Conservation (phyloP, 352 stramenopile species). For the Globisporangium echinulatum region DNA sequence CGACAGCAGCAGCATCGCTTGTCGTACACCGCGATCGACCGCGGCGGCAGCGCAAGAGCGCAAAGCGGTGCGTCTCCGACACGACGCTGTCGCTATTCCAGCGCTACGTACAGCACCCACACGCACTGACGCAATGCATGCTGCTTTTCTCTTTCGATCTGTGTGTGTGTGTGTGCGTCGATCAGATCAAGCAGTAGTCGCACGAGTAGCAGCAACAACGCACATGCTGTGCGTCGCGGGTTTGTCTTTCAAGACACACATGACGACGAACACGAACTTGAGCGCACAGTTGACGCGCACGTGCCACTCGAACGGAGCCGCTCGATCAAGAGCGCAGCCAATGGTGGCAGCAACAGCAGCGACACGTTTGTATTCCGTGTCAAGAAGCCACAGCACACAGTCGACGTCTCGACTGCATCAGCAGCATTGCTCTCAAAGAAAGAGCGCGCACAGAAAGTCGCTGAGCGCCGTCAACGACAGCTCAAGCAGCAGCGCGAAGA, state of each 20-base stretch:
- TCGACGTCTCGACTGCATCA: slow-evolving; percentile 40
- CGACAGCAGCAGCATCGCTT: slow-evolving; percentile 23
- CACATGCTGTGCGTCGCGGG: slow-evolving; percentile 23
- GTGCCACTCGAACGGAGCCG: slow-evolving; percentile 2
- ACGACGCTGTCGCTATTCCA: not conserved
- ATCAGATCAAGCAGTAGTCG: slow-evolving; percentile 9
- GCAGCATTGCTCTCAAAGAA: slow-evolving; percentile 40
- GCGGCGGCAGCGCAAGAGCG: slow-evolving; percentile 31
- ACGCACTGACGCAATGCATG: not conserved
- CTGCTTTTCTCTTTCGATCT: slow-evolving; percentile 7
- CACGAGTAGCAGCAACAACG: slow-evolving; percentile 15
- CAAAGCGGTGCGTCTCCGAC: slow-evolving; percentile 20
- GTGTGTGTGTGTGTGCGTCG: not conserved
- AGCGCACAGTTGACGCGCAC: slow-evolving; percentile 11
- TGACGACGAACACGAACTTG: slow-evolving; percentile 7
- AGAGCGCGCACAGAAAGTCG: slow-evolving; percentile 34
- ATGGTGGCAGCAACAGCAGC: slow-evolving; percentile 1
- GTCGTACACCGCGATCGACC: slow-evolving; percentile 52
- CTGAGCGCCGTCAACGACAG: slow-evolving; percentile 35
- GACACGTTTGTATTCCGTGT: slow-evolving; percentile 56
- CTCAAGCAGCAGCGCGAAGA: slow-evolving; percentile 22
- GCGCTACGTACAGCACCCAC: not conserved
- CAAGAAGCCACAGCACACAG: slow-evolving; percentile 16
- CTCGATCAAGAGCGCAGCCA: slow-evolving; percentile 6
- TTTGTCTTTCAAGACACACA: slow-evolving; percentile 41